Evolutionary conservation across 495 filamentous ascomycete genomes (phyloP).

Genomic region (Lepidopterella palustris): DNA sequence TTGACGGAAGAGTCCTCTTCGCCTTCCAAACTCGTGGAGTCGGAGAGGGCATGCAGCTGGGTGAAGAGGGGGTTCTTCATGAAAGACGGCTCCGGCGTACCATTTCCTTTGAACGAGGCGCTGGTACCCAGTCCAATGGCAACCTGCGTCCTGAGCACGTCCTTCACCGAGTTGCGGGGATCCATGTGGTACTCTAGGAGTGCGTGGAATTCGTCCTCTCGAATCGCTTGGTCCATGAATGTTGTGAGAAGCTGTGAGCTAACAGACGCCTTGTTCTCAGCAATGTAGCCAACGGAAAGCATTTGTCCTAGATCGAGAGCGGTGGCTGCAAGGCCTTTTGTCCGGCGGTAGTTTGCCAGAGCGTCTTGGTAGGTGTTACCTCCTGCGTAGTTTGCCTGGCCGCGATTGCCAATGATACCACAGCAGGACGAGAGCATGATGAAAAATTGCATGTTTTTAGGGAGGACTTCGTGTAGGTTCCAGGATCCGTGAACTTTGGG

Average conservation of each 20-base stretch:
- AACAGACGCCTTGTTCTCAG: neutral
- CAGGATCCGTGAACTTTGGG: conserved; percentile 12
- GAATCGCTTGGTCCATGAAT: conserved; percentile 16
- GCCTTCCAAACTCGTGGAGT: neutral
- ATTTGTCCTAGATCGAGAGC: neutral
- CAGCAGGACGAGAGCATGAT: conserved; percentile 7
- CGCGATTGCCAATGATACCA: conserved; percentile 8
- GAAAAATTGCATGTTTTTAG: conserved; percentile 9
- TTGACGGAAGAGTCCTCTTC: neutral
- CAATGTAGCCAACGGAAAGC: neutral
- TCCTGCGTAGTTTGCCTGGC: conserved; percentile 8
- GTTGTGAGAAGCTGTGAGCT: neutral
- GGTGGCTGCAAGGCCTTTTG: neutral
- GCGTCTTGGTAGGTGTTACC: conserved; percentile 13
- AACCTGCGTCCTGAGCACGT: conserved; percentile 13
- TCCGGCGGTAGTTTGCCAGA: neutral
- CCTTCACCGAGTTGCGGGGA: conserved; percentile 28
- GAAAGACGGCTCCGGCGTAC: conserved; percentile 27
- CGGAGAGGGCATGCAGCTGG: conserved; percentile 15
- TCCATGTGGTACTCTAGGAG: conserved; percentile 35
- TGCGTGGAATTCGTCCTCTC: conserved; percentile 29
- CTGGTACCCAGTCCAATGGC: neutral
- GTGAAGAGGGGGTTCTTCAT: conserved; percentile 34
- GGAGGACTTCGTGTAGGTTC: conserved; percentile 5
- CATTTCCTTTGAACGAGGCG: conserved; percentile 27